These are phyloP conservation scores for Lentinula novae-zelandiae DNA, from an alignment of 1,284 basidiomycete genomes.

Conservation along the genomic window DNA sequence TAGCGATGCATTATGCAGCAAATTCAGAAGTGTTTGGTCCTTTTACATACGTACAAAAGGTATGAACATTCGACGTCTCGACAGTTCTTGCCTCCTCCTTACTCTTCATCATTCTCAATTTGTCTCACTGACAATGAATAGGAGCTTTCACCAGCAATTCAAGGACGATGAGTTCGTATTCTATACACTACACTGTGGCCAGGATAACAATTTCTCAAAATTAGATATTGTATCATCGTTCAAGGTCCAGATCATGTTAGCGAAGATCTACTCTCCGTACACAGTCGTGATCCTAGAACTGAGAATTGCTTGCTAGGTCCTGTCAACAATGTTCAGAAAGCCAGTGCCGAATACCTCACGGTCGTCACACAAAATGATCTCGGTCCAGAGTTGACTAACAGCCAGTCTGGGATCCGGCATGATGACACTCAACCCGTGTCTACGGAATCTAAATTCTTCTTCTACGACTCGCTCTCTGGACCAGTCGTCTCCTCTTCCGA, in stretches of 20 bases:
- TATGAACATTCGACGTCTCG: too few species aligned
- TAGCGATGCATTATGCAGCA: too few species aligned
- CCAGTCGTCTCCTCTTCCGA: not conserved
- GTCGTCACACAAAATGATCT: too few species aligned
- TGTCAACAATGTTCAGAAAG: too few species aligned
- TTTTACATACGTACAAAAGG: too few species aligned
- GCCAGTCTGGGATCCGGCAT: not conserved
- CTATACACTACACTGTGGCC: not conserved
- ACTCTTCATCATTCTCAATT: not conserved
- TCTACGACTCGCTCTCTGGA: not conserved
- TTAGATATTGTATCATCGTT: not conserved
- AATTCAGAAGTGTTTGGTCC: too few species aligned
- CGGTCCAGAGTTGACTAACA: not conserved
- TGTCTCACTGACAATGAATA: not conserved
- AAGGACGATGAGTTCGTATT: not conserved
- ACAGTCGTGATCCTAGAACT: too few species aligned
- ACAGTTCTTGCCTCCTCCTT: not conserved
- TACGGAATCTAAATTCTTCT: not conserved
- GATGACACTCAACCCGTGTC: not conserved
- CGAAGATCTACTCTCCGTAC: not conserved
- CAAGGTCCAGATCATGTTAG: not conserved
- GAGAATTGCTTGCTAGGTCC: too few species aligned
- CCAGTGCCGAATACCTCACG: not conserved
- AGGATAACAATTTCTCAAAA: not conserved
- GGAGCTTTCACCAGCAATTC: not conserved